Evolutionary conservation across 2,329 filamentous ascomycete species (phyloP).

Genomic region (Xylaria sp.): DNA sequence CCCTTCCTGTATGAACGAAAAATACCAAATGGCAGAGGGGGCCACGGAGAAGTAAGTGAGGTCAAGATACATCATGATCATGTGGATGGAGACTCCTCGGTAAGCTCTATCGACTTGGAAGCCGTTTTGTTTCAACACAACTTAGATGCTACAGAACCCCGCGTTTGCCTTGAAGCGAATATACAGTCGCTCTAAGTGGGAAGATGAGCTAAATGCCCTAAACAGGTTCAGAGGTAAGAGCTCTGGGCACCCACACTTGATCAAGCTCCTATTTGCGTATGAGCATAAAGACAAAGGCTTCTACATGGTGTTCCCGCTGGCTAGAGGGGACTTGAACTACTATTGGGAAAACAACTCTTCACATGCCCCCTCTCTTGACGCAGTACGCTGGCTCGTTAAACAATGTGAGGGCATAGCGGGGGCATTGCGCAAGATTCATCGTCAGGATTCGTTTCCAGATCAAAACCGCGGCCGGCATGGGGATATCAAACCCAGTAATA

Average conservation of each 20-base stretch:
- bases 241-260: background rate
- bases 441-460: background rate
- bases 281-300: background rate
- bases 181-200: background rate
- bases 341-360: background rate
- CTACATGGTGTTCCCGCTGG: background rate
- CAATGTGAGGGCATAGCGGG: background rate
- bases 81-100: background rate
- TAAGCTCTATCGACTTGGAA: background rate
- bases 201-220: background rate
- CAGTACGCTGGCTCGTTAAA: background rate
- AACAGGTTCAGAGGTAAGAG: background rate
- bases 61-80: background rate
- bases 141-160: no score
- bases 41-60: background rate
- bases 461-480: background rate
- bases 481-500: conserved; percentile 3
- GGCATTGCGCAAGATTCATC: background rate
- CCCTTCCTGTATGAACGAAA: background rate
- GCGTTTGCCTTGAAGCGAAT: no score
- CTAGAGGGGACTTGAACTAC: background rate
- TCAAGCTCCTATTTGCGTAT: background rate
- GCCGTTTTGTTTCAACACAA: background rate
- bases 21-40: background rate
- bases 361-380: background rate